Evolutionary conservation across 1,284 basidiomycete species (phyloP).

Genomic region (Melampsora abietis-canadensis): DNA sequence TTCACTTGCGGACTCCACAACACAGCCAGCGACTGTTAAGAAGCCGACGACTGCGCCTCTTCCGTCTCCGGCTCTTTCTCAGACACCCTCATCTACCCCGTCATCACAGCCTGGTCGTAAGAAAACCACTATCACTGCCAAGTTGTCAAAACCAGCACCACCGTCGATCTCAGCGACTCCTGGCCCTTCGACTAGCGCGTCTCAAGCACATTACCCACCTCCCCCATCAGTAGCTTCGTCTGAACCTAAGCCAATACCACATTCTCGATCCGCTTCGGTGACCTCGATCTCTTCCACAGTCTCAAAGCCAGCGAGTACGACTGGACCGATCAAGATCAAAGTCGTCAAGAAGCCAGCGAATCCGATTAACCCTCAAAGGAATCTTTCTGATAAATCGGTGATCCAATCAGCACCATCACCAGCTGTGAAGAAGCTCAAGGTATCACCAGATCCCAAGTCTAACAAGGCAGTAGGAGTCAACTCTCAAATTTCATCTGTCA

Average conservation of each 20-base stretch:
- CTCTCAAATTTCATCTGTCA: background rate
- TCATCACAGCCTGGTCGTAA: too few species aligned
- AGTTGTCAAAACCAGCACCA: too few species aligned
- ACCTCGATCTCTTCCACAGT: background rate
- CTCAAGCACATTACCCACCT: too few species aligned
- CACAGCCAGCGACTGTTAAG: too few species aligned
- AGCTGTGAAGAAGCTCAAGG: constrained; percentile 2
- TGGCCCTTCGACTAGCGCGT: too few species aligned
- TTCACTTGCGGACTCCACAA: too few species aligned
- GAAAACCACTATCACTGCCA: too few species aligned
- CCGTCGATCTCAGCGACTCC: too few species aligned
- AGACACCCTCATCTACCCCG: too few species aligned
- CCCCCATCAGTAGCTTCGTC: too few species aligned
- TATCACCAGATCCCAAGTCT: background rate
- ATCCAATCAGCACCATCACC: background rate
- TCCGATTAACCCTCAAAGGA: background rate
- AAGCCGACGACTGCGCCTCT: too few species aligned
- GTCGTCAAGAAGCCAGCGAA: constrained; percentile 3
- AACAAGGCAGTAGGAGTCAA: background rate
- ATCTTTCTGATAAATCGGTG: background rate
- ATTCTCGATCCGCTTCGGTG: background rate
- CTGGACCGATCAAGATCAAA: constrained; percentile 37
- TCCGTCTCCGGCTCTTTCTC: background rate
- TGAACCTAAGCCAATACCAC: background rate
- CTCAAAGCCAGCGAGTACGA: background rate